Conservation (phyloP, 345 rosid genomes). For the Citrus mangshanensis region DNA sequence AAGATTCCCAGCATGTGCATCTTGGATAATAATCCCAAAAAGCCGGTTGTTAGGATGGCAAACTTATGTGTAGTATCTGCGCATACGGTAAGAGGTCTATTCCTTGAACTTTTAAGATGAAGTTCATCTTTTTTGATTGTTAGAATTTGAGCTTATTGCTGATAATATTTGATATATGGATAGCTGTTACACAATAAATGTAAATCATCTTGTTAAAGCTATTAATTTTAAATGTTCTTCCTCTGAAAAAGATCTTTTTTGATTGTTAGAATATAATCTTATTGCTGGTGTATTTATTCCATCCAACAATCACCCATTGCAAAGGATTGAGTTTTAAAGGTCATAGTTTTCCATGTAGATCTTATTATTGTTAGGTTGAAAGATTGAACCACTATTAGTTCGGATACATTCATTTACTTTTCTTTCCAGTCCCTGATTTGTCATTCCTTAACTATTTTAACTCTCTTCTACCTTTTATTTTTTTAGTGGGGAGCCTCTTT, state of each 20-base stretch:
- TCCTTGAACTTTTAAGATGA: background rate
- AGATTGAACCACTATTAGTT: background rate
- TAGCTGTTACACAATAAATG: background rate
- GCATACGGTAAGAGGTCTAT: constrained; percentile 60
- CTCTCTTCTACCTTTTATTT: background rate
- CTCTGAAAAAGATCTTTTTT: background rate
- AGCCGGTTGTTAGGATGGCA: constrained; percentile 97
- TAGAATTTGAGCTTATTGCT: too few relatives aligned
- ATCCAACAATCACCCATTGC: background rate
- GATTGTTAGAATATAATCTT: background rate
- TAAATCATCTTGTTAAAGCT: background rate
- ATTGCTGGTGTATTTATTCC: background rate
- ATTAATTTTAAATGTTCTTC: background rate
- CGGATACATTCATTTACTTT: background rate
- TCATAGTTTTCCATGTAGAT: background rate
- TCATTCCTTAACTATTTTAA: background rate
- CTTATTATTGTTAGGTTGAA: background rate
- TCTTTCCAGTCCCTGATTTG: background rate
- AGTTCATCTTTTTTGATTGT: background rate
- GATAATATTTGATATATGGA: background rate
- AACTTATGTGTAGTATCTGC: constrained; percentile 88
- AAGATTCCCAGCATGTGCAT: constrained; percentile 74
- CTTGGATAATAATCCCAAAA: constrained; percentile 80
- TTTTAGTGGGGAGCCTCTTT: background rate
- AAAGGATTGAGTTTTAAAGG: background rate